These are phyloP conservation scores for Vinca major DNA, from an alignment of 305 asterid genomes.

Conservation along the genomic window DNA sequence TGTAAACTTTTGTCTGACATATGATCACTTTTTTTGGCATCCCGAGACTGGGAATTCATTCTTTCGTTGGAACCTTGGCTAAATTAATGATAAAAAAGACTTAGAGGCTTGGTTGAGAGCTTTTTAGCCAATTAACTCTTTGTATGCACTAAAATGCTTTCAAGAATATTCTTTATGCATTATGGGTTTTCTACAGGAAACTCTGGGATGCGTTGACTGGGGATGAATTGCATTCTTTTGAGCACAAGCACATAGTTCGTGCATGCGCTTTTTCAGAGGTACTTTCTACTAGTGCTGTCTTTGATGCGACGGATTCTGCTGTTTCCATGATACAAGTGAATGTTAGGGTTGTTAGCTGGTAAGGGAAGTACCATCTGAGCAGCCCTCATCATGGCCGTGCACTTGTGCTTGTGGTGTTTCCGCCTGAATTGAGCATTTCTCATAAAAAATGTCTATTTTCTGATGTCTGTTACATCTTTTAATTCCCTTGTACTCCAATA, in stretches of 20 bases:
- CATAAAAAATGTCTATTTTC: neutral
- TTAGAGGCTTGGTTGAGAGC: neutral
- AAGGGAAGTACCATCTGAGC: neutral
- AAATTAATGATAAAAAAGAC: neutral
- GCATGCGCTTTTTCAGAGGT: slow-evolving; percentile 96
- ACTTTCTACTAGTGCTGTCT: too few relatives aligned
- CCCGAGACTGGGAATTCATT: neutral
- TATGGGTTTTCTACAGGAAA: slow-evolving; percentile 50
- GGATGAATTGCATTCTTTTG: slow-evolving; percentile 82
- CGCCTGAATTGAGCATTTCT: neutral
- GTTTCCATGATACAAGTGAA: neutral
- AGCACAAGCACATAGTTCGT: slow-evolving; percentile 96
- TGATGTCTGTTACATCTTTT: neutral
- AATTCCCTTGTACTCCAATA: neutral
- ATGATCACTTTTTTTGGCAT: neutral
- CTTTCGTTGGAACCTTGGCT: neutral
- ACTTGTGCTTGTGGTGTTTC: neutral
- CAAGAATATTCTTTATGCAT: slow-evolving; percentile 10
- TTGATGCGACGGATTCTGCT: too few relatives aligned
- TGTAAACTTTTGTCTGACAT: neutral
- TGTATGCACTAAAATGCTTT: slow-evolving; percentile 1
- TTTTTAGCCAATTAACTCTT: neutral
- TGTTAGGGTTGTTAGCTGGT: neutral
- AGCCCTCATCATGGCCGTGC: too few relatives aligned
- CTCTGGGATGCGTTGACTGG: slow-evolving; percentile 95